Evolutionary conservation across 306 rosid genomes (phyloP).

Genomic region (Lagenaria siceraria): DNA sequence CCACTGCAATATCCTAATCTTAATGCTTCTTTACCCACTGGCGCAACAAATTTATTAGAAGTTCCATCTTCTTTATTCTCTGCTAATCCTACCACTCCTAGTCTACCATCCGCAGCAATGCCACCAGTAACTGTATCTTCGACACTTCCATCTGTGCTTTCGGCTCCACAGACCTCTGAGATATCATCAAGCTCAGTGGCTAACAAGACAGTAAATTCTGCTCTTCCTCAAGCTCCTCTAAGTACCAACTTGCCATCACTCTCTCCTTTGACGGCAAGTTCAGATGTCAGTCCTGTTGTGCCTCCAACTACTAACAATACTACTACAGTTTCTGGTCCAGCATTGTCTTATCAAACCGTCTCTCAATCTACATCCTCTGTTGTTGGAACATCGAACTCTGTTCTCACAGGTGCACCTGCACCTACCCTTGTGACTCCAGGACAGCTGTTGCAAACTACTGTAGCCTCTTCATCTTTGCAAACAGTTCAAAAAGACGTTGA

Average conservation of each 20-base stretch:
- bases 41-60: slow-evolving; percentile 54
- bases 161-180: slow-evolving; percentile 43
- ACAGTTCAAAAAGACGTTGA: slow-evolving; percentile 65
- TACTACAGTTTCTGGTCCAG: slow-evolving; percentile 33
- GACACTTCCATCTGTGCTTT: slow-evolving; percentile 23
- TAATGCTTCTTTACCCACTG: slow-evolving; percentile 43
- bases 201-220: slow-evolving; percentile 37
- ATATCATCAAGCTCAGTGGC: slow-evolving; percentile 28
- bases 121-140: slow-evolving; percentile 25
- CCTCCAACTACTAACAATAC: slow-evolving; percentile 44
- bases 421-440: slow-evolving; percentile 80
- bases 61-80: slow-evolving; percentile 40
- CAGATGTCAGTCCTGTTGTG: slow-evolving; percentile 31
- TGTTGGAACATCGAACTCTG: slow-evolving; percentile 41
- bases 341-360: slow-evolving; percentile 31
- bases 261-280: slow-evolving; percentile 33
- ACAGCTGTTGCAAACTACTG: slow-evolving; percentile 56
- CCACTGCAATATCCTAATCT: slow-evolving; percentile 68
- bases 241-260: slow-evolving; percentile 36
- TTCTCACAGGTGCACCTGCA: slow-evolving; percentile 26
- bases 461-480: slow-evolving; percentile 39
- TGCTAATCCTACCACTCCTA: slow-evolving; percentile 24
- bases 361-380: slow-evolving; percentile 40
- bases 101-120: slow-evolving; percentile 28
- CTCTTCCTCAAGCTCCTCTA: slow-evolving; percentile 24